Conservation (phyloP, 305 asterid species). For the Fraxinus platypoda region DNA sequence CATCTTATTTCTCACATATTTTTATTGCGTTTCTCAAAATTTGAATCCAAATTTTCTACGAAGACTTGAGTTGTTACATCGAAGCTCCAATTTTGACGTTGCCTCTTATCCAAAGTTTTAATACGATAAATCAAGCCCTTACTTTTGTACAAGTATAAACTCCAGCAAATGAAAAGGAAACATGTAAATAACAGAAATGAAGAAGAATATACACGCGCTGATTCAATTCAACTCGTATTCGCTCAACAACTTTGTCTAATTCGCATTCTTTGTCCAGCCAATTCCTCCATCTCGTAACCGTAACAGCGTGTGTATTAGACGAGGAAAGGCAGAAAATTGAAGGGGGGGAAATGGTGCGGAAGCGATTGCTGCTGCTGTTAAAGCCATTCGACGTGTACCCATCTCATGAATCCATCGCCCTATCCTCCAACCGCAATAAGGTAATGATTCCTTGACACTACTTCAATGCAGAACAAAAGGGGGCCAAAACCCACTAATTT, state of each 20-base stretch:
- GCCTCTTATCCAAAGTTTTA: neutral
- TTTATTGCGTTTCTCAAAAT: neutral
- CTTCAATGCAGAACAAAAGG: neutral
- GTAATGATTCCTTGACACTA: slow-evolving; percentile 27
- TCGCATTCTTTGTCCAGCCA: neutral
- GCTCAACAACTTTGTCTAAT: neutral
- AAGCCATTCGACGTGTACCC: slow-evolving; percentile 83
- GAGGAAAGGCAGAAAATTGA: neutral
- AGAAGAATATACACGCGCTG: neutral
- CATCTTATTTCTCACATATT: neutral
- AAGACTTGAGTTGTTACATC: neutral
- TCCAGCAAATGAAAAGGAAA: neutral
- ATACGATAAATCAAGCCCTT: too few species aligned
- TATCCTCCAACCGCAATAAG: slow-evolving; percentile 49
- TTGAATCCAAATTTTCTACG: neutral
- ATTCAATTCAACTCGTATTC: neutral
- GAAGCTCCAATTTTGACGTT: neutral
- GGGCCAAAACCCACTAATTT: neutral
- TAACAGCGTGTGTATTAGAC: neutral
- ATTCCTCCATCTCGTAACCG: neutral
- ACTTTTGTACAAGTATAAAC: too few species aligned
- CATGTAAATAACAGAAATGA: neutral
- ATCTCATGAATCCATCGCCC: slow-evolving; percentile 30
- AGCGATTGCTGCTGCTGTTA: slow-evolving; percentile 62
- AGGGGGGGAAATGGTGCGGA: slow-evolving; percentile 51